Base-by-base conservation (phyloP, 805 yeast species). In the Candida germanica region DNA sequence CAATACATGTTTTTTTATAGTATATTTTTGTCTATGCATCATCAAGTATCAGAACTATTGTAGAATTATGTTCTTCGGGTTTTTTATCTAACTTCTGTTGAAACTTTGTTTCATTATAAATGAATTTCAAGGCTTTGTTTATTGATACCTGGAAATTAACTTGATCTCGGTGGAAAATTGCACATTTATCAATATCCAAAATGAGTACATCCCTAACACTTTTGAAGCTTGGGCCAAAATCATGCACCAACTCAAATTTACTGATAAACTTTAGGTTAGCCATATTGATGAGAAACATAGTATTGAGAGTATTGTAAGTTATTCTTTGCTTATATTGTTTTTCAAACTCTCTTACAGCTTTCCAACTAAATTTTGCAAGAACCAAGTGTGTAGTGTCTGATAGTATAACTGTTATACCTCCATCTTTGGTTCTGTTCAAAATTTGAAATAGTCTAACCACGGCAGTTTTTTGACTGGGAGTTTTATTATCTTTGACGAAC, bases 161-260 rank as follows among this genome's bases (percentile, higher is more conserved):
- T 36, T 56, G 64, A 37, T 65, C 67, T 31, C 65, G 46, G 33
- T 53, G 58, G 29, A 61, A 62, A 13, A 64, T 42, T 2, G 52
- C 54, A 17, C 66, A 50, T 11, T 56, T 61, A 3, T 36, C 20
- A 2, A 66, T 48, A 26, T 63, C 61, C n/a, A 55, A 48, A 0
- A 54, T 48, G 2, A 57, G 27, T 19, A 43, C 33, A 10, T 36
- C 39, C 11, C 29, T 27, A 11, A 19, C 17, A 12, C 32, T 20
- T n/a, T 12, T 28, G 22, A 43, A 41, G 4, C 21, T 24, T 5
- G 38, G 26, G n/a, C 33, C 47, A 26, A 25, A 51, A 10, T 44
- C 47, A 9, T 26, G 15, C 9, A 27, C 20, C 19, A 46, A 36
- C 20, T 42, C 48, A 20, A 12, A 17, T 16, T 27, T 36, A 34